Evolutionary conservation across 768 basidiomycete genomes (phyloP).

Genomic region (Cyclocybe aegerita): DNA sequence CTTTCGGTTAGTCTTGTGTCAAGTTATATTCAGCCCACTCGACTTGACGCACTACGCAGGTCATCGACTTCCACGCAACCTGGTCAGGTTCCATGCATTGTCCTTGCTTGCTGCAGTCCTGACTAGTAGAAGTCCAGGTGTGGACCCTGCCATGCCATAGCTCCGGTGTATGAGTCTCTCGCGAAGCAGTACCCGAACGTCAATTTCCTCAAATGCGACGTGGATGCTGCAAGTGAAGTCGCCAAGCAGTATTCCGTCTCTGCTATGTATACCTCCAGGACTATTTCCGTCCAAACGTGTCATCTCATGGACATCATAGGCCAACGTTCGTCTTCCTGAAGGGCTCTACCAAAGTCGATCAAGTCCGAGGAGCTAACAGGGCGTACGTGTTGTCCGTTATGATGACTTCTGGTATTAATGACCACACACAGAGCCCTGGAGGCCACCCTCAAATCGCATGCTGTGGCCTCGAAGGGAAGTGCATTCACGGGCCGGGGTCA

Average conservation of each 20-base stretch:
- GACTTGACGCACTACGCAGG: constrained; percentile 35
- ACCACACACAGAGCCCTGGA: constrained; percentile 55
- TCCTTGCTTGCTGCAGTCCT: neutral
- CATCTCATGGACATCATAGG: constrained; percentile 39
- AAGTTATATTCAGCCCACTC: neutral
- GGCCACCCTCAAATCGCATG: constrained; percentile 52
- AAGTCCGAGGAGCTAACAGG: constrained; percentile 71
- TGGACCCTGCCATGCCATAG: constrained; percentile 83
- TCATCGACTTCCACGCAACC: constrained; percentile 85
- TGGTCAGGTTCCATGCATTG: constrained; percentile 47
- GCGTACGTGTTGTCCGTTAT: constrained; percentile 35
- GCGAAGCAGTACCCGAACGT: constrained; percentile 67
- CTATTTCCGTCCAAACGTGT: neutral
- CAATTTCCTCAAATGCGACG: constrained; percentile 84
- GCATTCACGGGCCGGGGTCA: constrained; percentile 75
- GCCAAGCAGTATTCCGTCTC: constrained; percentile 59
- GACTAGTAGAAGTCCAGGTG: constrained; percentile 53
- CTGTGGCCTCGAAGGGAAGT: constrained; percentile 33
- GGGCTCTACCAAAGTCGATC: constrained; percentile 64
- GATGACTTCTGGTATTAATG: neutral
- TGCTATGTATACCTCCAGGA: constrained; percentile 56
- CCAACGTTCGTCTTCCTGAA: constrained; percentile 83
- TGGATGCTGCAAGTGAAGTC: constrained; percentile 71
- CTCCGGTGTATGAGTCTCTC: constrained; percentile 70
- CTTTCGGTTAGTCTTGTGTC: constrained; percentile 47